Evolutionary conservation across 805 yeast species (phyloP).

Genomic region (Teunomyces stri): DNA sequence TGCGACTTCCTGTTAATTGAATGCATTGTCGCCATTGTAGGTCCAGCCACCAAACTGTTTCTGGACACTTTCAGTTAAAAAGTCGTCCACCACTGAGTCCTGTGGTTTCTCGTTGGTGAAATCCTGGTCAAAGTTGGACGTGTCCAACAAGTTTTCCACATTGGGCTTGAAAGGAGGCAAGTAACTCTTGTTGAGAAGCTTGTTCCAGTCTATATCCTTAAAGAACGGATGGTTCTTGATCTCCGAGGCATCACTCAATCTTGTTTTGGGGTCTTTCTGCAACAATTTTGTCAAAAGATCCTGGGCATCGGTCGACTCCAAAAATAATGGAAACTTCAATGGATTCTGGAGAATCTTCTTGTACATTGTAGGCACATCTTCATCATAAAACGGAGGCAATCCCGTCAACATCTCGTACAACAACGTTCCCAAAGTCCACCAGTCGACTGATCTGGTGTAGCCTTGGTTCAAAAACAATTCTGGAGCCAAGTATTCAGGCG

Average conservation of each 20-base stretch:
- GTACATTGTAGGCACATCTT: conserved; percentile 90
- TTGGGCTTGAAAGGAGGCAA: conserved; percentile 95
- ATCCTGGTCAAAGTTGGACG: conserved; percentile 89
- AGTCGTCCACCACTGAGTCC: conserved; percentile 93
- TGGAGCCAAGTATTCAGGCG: conserved; percentile 97
- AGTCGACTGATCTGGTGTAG: conserved; percentile 92
- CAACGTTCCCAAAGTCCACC: conserved; percentile 97
- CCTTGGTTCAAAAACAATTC: conserved; percentile 90
- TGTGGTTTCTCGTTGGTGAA: conserved; percentile 92
- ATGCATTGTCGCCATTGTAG: conserved; percentile 62
- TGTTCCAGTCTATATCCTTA: conserved; percentile 85
- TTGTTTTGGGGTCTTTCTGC: conserved; percentile 78
- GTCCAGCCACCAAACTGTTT: conserved; percentile 99
- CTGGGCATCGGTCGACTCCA: conserved; percentile 78
- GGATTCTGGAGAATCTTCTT: conserved; percentile 89
- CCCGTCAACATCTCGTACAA: conserved; percentile 96
- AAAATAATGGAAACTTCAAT: conserved; percentile 80
- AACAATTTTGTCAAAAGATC: conserved; percentile 72
- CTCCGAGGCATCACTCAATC: conserved; percentile 81
- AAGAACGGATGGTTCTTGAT: conserved; percentile 85
- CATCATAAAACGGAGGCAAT: conserved; percentile 95
- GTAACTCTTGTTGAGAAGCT: conserved; percentile 78
- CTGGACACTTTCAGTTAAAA: conserved; percentile 90
- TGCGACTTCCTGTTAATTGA: background rate
- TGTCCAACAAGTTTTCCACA: conserved; percentile 80